Evolutionary conservation across 257 asterid genomes (phyloP).

Genomic region (Oldenlandia corymbosa): DNA sequence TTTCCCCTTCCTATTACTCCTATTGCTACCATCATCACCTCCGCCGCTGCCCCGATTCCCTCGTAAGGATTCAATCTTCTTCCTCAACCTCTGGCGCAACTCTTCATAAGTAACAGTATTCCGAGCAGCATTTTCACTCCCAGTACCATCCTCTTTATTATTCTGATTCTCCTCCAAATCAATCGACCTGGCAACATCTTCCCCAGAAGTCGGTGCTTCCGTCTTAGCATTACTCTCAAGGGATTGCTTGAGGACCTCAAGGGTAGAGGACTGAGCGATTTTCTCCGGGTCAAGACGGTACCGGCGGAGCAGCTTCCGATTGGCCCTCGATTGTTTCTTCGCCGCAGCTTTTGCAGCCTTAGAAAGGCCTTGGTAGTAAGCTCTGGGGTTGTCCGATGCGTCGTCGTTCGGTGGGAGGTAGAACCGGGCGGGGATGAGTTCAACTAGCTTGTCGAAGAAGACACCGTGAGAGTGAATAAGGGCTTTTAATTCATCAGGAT

Average conservation of each 20-base stretch:
- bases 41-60: slow-evolving; percentile 56
- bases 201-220: slow-evolving; percentile 1
- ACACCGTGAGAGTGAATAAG: slow-evolving; percentile 37
- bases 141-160: slow-evolving; percentile 16
- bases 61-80: slow-evolving; percentile 52
- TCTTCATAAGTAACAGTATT: slow-evolving; percentile 68
- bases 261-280: slow-evolving; percentile 45
- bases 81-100: slow-evolving; percentile 49
- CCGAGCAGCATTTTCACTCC: slow-evolving; percentile 16
- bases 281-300: slow-evolving; percentile 76
- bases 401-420: slow-evolving; percentile 62
- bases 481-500: slow-evolving; percentile 33
- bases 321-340: slow-evolving; percentile 53
- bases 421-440: slow-evolving; percentile 72
- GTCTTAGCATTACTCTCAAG: slow-evolving; percentile 9
- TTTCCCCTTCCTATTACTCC: slow-evolving; percentile 22
- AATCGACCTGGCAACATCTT: slow-evolving; percentile 1
- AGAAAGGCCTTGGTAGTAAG: slow-evolving; percentile 74
- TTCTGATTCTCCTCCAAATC: slow-evolving; percentile 25
- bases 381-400: slow-evolving; percentile 44
- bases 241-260: slow-evolving; percentile 42
- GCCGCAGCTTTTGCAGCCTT: slow-evolving; percentile 71
- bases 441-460: slow-evolving; percentile 58
- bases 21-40: slow-evolving; percentile 24
- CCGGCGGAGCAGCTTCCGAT: slow-evolving; percentile 66